Evolutionary conservation across 2,329 filamentous ascomycete species (phyloP), one percentile per base, ranked within the genome.

Genomic region (Plenodomus lindquistii): DNA sequence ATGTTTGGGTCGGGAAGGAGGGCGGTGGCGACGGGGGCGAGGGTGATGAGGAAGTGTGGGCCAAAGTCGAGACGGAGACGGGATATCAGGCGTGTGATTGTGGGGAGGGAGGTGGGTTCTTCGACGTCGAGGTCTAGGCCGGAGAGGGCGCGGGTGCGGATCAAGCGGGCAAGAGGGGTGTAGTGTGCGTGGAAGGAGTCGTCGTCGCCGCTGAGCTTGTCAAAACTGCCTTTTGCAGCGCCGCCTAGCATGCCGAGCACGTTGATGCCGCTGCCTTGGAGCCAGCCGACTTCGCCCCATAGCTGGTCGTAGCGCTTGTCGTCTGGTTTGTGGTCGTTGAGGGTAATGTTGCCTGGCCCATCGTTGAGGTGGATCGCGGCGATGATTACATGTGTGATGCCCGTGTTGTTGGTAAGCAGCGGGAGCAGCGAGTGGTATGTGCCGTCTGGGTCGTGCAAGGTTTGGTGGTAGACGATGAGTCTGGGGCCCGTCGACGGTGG

Each of bases 161-260:
- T 78, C 54, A 91, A 73, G 54, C 85, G 78, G 22, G 82, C 78
- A 17, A 96, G 75, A 2, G 88, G 89, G 0, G 63, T 64, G 66
- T 96, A 94, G 74, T 88, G 91, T 15, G 75, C 70, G 72, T 95
- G 88, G 64, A 95, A 95, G 37, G 51, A 62, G 50, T 70, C 66
- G 4, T 70, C 68, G 8, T 60, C 58, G 1, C 70, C 69, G 24
- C 65, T 57, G 19, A 73, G 50, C 46, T 82, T 78, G 40, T 78
- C 75, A 66, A 83, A 96, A 11, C 85, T 87, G 10, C 91, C 92
- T 50, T 81, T 80, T 0, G 90, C 91, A 2, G 91, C 91, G 15
- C 92, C 92, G 34, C 92, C 92, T 1, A 96, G 78, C 89, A 97
- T 94, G 45, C 84, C 89, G 67, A 96, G 79, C 11, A 96, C 84